These are phyloP conservation scores for Petunia hybrid DNA, from an alignment of 305 asterid species.

Conservation along the genomic window DNA sequence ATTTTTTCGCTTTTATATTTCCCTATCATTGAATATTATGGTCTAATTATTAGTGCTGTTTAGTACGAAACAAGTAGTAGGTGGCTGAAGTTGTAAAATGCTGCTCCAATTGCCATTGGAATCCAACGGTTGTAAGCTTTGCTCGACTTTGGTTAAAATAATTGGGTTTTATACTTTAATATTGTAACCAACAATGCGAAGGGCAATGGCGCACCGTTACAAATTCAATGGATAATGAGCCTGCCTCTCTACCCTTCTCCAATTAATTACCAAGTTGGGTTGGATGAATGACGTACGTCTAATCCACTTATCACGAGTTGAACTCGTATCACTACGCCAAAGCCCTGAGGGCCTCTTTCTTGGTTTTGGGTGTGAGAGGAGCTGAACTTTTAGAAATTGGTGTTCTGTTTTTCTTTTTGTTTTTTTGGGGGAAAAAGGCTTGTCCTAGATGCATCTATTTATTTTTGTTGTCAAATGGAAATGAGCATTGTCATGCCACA, in stretches of 20 bases:
- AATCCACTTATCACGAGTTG: too few species aligned
- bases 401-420: neutral
- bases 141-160: neutral
- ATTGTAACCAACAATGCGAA: too few species aligned
- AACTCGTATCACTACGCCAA: too few species aligned
- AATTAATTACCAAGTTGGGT: too few species aligned
- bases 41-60: neutral
- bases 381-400: neutral
- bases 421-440: neutral
- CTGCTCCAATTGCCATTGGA: neutral
- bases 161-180: neutral
- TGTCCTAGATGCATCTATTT: neutral
- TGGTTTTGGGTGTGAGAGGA: neutral
- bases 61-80: neutral
- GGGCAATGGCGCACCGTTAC: too few species aligned
- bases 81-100: neutral
- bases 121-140: neutral
- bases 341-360: neutral
- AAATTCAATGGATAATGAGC: too few species aligned
- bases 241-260: too few species aligned
- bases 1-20: neutral
- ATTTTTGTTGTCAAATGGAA: neutral
- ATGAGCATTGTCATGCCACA: conserved; percentile 5
- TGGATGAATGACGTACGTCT: too few species aligned
- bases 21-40: neutral